Evolutionary conservation across 306 rosid species (phyloP), one percentile per base, ranked within the genome.

Genomic region (Dalbergia oliveri): DNA sequence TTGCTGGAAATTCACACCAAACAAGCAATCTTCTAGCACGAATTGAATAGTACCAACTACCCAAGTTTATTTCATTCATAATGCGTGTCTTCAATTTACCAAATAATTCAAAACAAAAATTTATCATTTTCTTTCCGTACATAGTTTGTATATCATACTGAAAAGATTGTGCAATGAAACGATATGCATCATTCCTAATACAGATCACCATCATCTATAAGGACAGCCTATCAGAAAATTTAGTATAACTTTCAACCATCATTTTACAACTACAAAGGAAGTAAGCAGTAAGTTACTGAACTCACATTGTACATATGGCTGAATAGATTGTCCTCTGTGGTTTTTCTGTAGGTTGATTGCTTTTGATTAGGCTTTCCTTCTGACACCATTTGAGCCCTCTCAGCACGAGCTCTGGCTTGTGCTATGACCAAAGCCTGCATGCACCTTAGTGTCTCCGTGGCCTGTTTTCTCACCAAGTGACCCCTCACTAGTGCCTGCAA

Each of bases 401-500:
- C 94, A 51, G 94, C 97, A 43, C 90, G 85, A 76, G 99, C 99
- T 80, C 97, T 87, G 5, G 93, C 93, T 80, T 94, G 99, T 4
- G 88, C 97, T 19, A 91, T 89, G 79, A 94, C 88, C 88, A 94
- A 85, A 69, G 97, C 97, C 73, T 93, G 99, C 95, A 94, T 93
- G 78, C 95, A 88, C 61, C 93, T 80, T 45, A 93, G 84, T 12
- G 97, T 91, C 60, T 90, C 94, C 0, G 84, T 88, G 49, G 97
- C 93, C 31, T 90, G 97, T 69, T 87, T 93, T 71, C 97, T 93
- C 89, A 93, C 95, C 51, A 93, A 85, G 68, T 91, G 97, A 53
- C 99, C 99, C 70, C 99, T 93, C 64, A 90, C 94, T 82, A 94
- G 72, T 66, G 97, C 99, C 82, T 94, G 99, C 78, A 94, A 83